A percentile compares a stretch with the other conserved stretches of the same genome.
phyloP scores from a whole-genome alignment of 2,329 filamentous ascomycete genomes.

The Monosporascus cannonballus region DNA sequence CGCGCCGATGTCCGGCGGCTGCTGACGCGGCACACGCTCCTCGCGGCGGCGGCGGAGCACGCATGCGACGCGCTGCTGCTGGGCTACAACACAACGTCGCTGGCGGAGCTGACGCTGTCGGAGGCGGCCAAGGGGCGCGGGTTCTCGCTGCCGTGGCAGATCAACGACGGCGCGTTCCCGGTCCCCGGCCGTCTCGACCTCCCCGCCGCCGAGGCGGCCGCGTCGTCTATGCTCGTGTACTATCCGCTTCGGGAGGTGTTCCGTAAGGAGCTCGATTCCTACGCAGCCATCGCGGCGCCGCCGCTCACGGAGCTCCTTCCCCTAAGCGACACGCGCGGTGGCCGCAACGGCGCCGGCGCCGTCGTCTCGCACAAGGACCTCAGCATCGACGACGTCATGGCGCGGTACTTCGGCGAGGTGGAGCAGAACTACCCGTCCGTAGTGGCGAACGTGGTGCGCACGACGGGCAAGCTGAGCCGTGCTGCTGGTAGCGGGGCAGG shows the following conservation, averaged over 20 bases:
- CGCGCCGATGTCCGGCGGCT: constrained; percentile 66
- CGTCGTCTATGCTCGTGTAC: constrained; percentile 44
- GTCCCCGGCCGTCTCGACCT: constrained; percentile 12
- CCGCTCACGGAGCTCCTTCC: constrained; percentile 44
- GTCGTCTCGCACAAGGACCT: constrained; percentile 66
- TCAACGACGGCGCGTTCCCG: constrained; percentile 62
- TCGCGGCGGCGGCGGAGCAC: constrained; percentile 53
- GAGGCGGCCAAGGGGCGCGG: constrained; percentile 90
- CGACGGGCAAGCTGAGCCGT: constrained; percentile 71
- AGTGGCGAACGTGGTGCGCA: constrained; percentile 91
- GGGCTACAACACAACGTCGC: constrained; percentile 78
- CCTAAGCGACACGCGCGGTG: constrained; percentile 20
- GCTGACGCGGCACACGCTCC: constrained; percentile 65
- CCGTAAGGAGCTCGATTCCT: constrained; percentile 70
- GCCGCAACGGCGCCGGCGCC: constrained; percentile 21
- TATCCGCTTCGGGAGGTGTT: constrained; percentile 83
- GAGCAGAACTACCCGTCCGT: constrained; percentile 84
- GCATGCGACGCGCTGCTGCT: constrained; percentile 68
- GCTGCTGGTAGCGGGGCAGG: constrained; percentile 1
- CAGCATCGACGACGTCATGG: constrained; percentile 88
- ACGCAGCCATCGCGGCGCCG: constrained; percentile 48
- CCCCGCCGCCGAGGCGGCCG: neutral
- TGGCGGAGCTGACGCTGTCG: constrained; percentile 79
- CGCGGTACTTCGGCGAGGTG: constrained; percentile 79
- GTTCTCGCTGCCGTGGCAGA: constrained; percentile 73